A percentile compares a stretch with the other conserved stretches of the same genome.
phyloP scores from a whole-genome alignment of 352 stramenopile genomes.

The Phytophthora brassicae region DNA sequence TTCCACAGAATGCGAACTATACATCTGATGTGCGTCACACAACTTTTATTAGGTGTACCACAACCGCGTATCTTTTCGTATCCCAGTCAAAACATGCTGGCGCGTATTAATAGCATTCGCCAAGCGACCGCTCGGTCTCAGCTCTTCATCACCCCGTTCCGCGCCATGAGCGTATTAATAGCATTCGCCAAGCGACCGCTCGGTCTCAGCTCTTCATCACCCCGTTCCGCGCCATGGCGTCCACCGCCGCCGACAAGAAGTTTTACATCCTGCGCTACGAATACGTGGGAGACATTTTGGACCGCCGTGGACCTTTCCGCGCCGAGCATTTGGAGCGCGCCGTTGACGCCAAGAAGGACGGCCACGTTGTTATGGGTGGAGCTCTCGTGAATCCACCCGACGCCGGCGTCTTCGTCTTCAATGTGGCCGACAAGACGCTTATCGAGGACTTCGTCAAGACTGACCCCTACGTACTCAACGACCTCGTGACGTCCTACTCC shows the following conservation, averaged over 20 bases:
- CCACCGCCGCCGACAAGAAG: constrained; percentile 51
- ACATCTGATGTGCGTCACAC: too few species aligned
- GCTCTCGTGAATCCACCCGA: constrained; percentile 67
- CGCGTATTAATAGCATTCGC: constrained; percentile 15
- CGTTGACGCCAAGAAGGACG: constrained; percentile 49
- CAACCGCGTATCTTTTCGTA: too few species aligned
- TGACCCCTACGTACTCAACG: constrained; percentile 70
- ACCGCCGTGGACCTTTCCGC: constrained; percentile 72
- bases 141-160: constrained; percentile 1
- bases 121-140: constrained; percentile 14
- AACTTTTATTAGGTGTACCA: too few species aligned
- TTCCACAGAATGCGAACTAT: background rate
- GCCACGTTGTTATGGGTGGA: constrained; percentile 71
- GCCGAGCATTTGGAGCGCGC: constrained; percentile 59
- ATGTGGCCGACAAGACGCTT: constrained; percentile 48
- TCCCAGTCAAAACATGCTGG: constrained; percentile 12
- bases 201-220: constrained; percentile 7
- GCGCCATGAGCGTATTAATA: constrained; percentile 38
- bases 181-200: constrained; percentile 17
- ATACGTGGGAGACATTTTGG: constrained; percentile 74
- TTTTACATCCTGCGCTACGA: constrained; percentile 74
- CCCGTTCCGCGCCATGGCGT: constrained; percentile 37
- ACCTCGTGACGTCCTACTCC: constrained; percentile 51
- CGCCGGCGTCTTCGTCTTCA: constrained; percentile 66
- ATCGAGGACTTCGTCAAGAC: constrained; percentile 65